Evolutionary conservation across 768 basidiomycete genomes (phyloP), one percentile per base, ranked within the genome.

Genomic region (Mycena albidolilacea): DNA sequence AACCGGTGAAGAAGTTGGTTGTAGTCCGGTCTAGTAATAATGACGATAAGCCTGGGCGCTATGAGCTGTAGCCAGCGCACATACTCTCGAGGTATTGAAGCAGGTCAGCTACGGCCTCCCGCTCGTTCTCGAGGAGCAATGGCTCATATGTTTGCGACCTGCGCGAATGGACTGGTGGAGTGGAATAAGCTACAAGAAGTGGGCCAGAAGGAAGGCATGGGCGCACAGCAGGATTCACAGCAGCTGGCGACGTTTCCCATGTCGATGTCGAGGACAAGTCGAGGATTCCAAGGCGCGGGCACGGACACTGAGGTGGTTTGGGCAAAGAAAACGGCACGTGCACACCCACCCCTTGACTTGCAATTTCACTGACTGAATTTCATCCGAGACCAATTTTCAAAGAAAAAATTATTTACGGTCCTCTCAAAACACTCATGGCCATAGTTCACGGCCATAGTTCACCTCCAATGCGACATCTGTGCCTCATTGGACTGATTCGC

Each of bases 1-100:
- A 91, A 67, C 97, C 98, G 64, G 90, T 88, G 87, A 99, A 99
- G 90, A 99, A 99, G 86, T 99, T 98, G 84, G 98, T 99, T 9
- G 96, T 97, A 3, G 95, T 93, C 77, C 98, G 95, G 89, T 99
- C 97, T 97, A 81, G 69, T 52, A 52, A 65, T 66, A 58, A n/a
- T 72, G 43, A 46, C 55, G 10, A 67, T 71, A 58, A 73, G 52
- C 38, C 50, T 35, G 50, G 44, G 52, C 44, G 54, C 52, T 57
- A 65, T 61, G 46, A 41, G 57, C 73, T 21, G 52, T 11, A 41
- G 23, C 39, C 43, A 60, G 38, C 52, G 84, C 94, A 76, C 82
- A 14, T 52, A 98, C 97, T 99, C 87, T 99, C 98, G 73, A 99
- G 92, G 80, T 95, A 99, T 81, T 98, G 97, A 14, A 99, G 89